Evolutionary conservation across 768 basidiomycete genomes (phyloP), one percentile per base, ranked within the genome.

Genomic region (Leccinum disarticulatum): DNA sequence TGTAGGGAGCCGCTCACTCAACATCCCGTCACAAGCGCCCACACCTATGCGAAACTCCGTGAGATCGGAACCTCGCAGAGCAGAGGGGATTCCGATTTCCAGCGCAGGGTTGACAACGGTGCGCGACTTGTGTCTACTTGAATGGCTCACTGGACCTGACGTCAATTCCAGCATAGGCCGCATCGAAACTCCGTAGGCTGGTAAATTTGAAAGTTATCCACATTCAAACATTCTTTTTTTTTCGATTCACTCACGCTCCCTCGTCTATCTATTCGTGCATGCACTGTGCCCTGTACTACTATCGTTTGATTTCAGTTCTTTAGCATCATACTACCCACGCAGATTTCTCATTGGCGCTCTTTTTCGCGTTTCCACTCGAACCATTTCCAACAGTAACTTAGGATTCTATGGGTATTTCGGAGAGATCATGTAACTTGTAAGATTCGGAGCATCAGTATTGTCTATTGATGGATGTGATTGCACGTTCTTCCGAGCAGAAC

Each of bases 141-240:
- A 17, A 13, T 7, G 2, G 13, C 4, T 33, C 22, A 47, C n/a
- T 17, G 11, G 50, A 19, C 9, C 31, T 10, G 38, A 41, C 38
- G 9, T n/a, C 17, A n/a, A 41, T 10, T 3, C 9, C 1, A 7
- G 53, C 48, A 28, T n/a, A 56, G 38, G 38, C 58, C 57, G 43
- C 10, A 54, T 35, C 62, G 25, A 25, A 25, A 61, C 46, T 30
- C 63, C 9, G 36, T 51, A 19, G 63, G 55, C n/a, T 62, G 64
- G 61, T 65, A 35, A 54, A 41, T 1, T 54, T 28, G 33, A 28
- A 49, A 19, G 5, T 8, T 22, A 43, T 17, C 4, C 17, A n/a
- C 17, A 41, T 41, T 60, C 48, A 27, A 36, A 22, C 41, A 33
- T 46, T 10, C 22, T 5, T 25, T 31, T 30, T 30, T 31, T 31